Evolutionary conservation across 164 flowering plant species (phyloP).

Genomic region (Warburgia ugandensis): DNA sequence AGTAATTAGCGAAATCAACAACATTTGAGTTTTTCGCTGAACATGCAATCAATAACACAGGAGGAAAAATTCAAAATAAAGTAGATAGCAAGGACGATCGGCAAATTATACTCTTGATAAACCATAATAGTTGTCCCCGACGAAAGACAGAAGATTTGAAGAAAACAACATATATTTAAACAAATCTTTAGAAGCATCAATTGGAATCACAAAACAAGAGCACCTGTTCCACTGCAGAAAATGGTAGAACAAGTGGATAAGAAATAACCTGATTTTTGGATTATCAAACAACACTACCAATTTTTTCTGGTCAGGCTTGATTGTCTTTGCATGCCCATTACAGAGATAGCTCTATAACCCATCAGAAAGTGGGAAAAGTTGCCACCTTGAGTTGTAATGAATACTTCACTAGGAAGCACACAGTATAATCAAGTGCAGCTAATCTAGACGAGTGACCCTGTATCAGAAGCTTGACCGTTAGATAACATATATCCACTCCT

Average conservation of each 20-base stretch:
- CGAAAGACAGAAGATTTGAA: neutral
- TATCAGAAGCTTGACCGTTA: constrained; percentile 23
- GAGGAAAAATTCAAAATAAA: no score
- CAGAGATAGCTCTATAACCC: constrained; percentile 80
- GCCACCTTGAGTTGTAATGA: constrained; percentile 95
- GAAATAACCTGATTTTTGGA: constrained; percentile 53
- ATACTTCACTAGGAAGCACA: constrained; percentile 89
- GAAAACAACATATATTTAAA: neutral
- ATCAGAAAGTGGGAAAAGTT: constrained; percentile 95
- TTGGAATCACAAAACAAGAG: neutral
- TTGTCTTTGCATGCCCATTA: constrained; percentile 86
- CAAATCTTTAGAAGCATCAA: neutral
- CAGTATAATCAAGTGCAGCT: constrained; percentile 94
- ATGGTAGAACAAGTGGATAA: neutral
- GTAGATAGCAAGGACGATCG: no score
- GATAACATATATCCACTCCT: constrained; percentile 6
- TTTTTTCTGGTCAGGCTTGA: constrained; percentile 83
- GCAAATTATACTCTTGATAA: neutral
- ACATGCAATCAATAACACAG: no score
- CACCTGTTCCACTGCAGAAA: neutral
- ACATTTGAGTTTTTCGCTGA: no score
- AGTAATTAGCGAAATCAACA: no score
- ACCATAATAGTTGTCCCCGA: neutral
- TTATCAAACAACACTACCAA: constrained; percentile 65
- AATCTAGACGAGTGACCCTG: constrained; percentile 90